Percentiles rank a stretch among this genome's conserved stretches.
Conservation (phyloP, 345 rosid species). For the Bruguiera sexangula region DNA sequence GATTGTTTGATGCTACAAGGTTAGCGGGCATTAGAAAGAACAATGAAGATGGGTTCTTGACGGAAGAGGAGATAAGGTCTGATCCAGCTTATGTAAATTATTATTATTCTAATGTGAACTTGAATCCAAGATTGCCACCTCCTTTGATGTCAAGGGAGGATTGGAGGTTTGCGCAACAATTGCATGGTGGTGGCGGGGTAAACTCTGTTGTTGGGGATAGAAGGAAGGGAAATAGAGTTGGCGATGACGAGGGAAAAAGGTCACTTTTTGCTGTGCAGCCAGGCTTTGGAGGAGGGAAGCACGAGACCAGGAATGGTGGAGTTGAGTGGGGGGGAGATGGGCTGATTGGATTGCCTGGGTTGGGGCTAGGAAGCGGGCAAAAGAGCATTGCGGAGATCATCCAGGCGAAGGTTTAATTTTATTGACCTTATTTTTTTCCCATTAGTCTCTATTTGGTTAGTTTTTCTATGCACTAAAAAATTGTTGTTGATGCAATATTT, state of each 20-base stretch:
- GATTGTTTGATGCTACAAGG: slow-evolving; percentile 43
- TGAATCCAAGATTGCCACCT: slow-evolving; percentile 90
- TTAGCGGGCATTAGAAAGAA: slow-evolving; percentile 24
- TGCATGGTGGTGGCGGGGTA: slow-evolving; percentile 41
- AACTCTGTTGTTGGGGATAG: slow-evolving; percentile 53
- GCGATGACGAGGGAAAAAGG: slow-evolving; percentile 28
- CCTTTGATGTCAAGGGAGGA: slow-evolving; percentile 83
- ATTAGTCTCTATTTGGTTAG: neutral
- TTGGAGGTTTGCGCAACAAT: slow-evolving; percentile 66
- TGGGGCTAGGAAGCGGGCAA: slow-evolving; percentile 66
- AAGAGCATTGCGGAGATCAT: slow-evolving; percentile 80
- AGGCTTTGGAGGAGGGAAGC: slow-evolving; percentile 55
- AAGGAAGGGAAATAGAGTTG: slow-evolving; percentile 42
- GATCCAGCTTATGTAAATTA: slow-evolving; percentile 74
- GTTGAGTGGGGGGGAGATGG: slow-evolving; percentile 89
- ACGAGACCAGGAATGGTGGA: slow-evolving; percentile 38
- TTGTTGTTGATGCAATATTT: neutral
- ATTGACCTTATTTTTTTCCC: slow-evolving; percentile 1
- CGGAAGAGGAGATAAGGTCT: slow-evolving; percentile 75
- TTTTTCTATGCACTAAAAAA: slow-evolving; percentile 1
- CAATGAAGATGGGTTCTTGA: slow-evolving; percentile 39
- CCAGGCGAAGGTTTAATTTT: slow-evolving; percentile 53
- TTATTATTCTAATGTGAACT: slow-evolving; percentile 68
- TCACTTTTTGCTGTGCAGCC: slow-evolving; percentile 71
- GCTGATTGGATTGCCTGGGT: slow-evolving; percentile 66